A percentile compares a stretch with the other conserved stretches of the same genome.
These are phyloP conservation scores for Breynia disticha DNA, from an alignment of 441 rosid species.

Conservation along the genomic window DNA sequence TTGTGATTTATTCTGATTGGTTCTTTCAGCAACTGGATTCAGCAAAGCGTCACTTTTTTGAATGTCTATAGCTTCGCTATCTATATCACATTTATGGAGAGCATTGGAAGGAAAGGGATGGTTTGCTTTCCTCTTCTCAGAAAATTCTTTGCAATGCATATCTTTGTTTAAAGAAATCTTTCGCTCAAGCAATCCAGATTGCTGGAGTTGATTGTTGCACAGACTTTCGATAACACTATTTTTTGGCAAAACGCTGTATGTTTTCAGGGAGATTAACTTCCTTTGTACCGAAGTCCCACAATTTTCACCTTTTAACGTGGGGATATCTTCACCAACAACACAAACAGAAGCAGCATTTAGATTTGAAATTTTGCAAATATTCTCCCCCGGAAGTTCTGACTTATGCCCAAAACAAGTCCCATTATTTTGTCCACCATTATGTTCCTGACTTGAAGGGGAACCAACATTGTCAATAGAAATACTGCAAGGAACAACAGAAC, in stretches of 20 bases:
- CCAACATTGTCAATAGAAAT: conserved; percentile 29
- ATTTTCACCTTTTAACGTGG: conserved; percentile 13
- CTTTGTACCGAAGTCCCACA: conserved; percentile 24
- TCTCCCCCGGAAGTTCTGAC: conserved; percentile 16
- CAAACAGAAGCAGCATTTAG: conserved; percentile 10
- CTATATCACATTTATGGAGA: conserved; percentile 10
- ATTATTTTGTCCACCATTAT: conserved; percentile 21
- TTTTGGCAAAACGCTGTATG: conserved; percentile 28
- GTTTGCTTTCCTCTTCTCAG: conserved; percentile 10
- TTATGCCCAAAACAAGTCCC: conserved; percentile 16
- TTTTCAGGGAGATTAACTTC: conserved; percentile 27
- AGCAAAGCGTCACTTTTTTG: not conserved
- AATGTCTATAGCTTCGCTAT: conserved; percentile 16
- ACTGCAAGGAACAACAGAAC: conserved; percentile 69
- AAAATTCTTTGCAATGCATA: conserved; percentile 7
- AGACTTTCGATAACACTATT: conserved; percentile 9
- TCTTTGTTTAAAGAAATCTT: conserved; percentile 12
- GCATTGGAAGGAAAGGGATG: conserved; percentile 13
- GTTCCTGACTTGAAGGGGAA: conserved; percentile 17
- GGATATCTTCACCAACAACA: conserved; percentile 14
- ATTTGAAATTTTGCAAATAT: conserved; percentile 13
- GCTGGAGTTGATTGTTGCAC: conserved; percentile 12
- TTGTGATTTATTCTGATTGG: conserved; percentile 8
- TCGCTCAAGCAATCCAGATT: conserved; percentile 11
- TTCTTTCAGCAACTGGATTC: conserved; percentile 12